Evolutionary conservation across 176 grass and related monocot species (phyloP).

Genomic region (Eleusine indica): DNA sequence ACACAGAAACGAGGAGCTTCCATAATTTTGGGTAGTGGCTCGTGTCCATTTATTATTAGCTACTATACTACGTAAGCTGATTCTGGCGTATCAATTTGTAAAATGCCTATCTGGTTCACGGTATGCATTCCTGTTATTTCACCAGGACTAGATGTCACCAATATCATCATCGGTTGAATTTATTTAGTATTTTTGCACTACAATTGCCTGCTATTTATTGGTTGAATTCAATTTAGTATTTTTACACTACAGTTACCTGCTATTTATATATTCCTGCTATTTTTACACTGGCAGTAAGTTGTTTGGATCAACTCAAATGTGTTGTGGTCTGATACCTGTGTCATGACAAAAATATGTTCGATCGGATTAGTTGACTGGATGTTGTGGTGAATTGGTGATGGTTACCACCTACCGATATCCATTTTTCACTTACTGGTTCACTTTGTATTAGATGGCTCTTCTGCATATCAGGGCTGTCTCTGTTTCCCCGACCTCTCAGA

Average conservation of each 20-base stretch:
- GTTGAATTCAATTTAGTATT: neutral
- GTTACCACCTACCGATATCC: neutral
- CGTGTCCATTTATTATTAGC: neutral
- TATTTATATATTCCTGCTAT: neutral
- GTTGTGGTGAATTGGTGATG: neutral
- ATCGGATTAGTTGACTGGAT: neutral
- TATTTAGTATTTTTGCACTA: neutral
- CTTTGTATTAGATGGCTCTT: neutral
- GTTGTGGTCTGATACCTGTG: no score
- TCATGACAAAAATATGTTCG: neutral
- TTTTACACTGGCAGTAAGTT: neutral
- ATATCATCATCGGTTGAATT: neutral
- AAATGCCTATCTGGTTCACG: neutral
- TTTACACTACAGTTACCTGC: no score
- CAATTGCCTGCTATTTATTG: neutral
- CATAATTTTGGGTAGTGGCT: neutral
- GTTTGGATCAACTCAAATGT: neutral
- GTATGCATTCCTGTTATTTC: neutral
- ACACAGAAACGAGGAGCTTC: neutral
- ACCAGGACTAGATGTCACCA: neutral
- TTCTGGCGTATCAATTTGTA: neutral
- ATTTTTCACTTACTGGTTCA: neutral
- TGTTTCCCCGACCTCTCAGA: neutral
- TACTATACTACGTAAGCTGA: neutral
- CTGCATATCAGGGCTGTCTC: neutral